A percentile compares a stretch with the other conserved stretches of the same genome.
phyloP scores from a whole-genome alignment of 1,139 yeast genomes.

The Magnusiomyces clavatus region DNA sequence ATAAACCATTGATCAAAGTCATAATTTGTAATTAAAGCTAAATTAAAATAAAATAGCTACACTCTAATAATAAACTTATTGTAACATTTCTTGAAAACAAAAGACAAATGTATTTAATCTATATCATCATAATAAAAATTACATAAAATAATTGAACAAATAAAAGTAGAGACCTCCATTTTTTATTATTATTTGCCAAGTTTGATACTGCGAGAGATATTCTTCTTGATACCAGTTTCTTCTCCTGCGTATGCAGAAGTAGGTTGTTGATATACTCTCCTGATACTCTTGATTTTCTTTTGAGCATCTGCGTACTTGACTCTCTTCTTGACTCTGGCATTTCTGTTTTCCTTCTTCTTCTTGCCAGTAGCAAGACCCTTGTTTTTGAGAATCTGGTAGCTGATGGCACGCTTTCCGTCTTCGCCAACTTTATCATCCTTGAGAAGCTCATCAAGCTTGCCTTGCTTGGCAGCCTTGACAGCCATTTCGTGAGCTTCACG shows the following conservation, averaged over 20 bases:
- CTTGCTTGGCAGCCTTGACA: slow-evolving; percentile 74
- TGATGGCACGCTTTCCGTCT: slow-evolving; percentile 90
- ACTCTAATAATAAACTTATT: too few relatives aligned
- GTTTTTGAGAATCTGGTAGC: slow-evolving; percentile 87
- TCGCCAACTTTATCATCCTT: slow-evolving; percentile 51
- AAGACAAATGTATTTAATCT: too few relatives aligned
- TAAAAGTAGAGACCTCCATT: too few relatives aligned
- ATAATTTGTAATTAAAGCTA: too few relatives aligned
- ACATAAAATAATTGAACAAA: too few relatives aligned
- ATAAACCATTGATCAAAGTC: too few relatives aligned
- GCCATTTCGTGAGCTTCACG: slow-evolving; percentile 64
- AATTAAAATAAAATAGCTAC: too few relatives aligned
- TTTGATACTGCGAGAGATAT: slow-evolving; percentile 76
- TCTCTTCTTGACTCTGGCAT: slow-evolving; percentile 96
- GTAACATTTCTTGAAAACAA: too few relatives aligned
- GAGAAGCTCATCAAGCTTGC: slow-evolving; percentile 58
- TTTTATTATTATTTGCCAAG: slow-evolving; percentile 29
- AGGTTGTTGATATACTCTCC: slow-evolving; percentile 77
- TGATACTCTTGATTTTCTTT: slow-evolving; percentile 84
- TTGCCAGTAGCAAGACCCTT: slow-evolving; percentile 92
- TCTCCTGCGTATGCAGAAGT: slow-evolving; percentile 90
- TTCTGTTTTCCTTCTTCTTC: slow-evolving; percentile 79
- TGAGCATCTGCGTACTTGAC: slow-evolving; percentile 92
- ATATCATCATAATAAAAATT: too few relatives aligned
- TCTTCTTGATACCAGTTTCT: slow-evolving; percentile 94